Conservation (phyloP, 1,139 yeast species). For the Diutina rugosa region DNA sequence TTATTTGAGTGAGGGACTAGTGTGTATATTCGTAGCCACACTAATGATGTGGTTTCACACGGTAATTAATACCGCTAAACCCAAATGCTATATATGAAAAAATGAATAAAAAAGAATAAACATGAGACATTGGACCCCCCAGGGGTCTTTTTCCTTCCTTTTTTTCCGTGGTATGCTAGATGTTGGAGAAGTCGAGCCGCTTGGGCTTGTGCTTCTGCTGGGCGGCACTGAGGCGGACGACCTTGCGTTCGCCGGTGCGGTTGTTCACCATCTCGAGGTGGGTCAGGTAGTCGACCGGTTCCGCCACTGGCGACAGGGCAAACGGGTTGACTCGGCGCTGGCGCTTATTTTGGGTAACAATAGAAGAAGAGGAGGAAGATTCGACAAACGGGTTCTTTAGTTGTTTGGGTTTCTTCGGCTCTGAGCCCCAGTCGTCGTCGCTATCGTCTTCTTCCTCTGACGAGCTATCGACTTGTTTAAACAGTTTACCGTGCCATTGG, state of each 20-base stretch:
- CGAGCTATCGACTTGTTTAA: background rate
- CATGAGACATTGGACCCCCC: background rate
- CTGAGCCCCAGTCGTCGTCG: background rate
- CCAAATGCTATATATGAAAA: background rate
- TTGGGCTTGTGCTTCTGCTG: conserved; percentile 28
- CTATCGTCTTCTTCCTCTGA: background rate
- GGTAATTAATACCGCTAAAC: background rate
- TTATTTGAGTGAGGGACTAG: background rate
- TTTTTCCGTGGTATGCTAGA: background rate
- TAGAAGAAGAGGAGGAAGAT: background rate
- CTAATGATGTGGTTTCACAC: background rate
- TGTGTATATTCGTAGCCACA: background rate
- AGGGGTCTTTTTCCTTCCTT: background rate
- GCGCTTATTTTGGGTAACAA: background rate
- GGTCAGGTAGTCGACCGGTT: conserved; percentile 18
- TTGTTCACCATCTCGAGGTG: conserved; percentile 27
- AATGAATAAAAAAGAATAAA: too few relatives aligned
- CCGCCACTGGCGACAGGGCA: background rate
- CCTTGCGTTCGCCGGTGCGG: conserved; percentile 24
- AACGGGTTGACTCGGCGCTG: background rate
- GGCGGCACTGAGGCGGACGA: conserved; percentile 19
- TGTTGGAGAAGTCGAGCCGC: conserved; percentile 19
- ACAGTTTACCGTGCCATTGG: conserved; percentile 2
- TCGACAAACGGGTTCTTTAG: background rate
- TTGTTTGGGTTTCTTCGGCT: background rate